phyloP scores from a whole-genome alignment of 306 rosid genomes.

The Gynostemma pentaphyllum region DNA sequence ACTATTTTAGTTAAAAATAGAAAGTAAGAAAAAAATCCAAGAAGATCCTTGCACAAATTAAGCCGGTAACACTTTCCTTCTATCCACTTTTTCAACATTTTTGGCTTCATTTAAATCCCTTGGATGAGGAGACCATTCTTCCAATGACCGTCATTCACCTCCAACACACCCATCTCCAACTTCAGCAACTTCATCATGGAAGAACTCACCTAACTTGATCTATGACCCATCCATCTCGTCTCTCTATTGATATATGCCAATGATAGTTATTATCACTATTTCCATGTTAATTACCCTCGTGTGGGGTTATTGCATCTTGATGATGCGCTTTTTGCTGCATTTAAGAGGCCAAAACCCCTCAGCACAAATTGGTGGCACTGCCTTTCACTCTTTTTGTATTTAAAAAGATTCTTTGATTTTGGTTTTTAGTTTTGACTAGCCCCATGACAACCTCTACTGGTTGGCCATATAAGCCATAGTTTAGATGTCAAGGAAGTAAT shows the following conservation, averaged over 20 bases:
- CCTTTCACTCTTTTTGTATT: slow-evolving; percentile 2
- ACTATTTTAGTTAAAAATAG: neutral
- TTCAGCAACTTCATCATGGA: slow-evolving; percentile 23
- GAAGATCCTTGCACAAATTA: too few species aligned
- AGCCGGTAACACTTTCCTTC: too few species aligned
- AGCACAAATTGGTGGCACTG: slow-evolving; percentile 22
- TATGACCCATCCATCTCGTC: slow-evolving; percentile 54
- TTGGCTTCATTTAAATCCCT: slow-evolving; percentile 58
- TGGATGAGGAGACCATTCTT: slow-evolving; percentile 49
- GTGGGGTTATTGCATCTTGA: neutral
- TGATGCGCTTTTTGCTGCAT: neutral
- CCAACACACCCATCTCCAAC: slow-evolving; percentile 35
- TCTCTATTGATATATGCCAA: slow-evolving; percentile 22
- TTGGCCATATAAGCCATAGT: slow-evolving; percentile 32
- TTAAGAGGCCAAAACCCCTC: slow-evolving; percentile 13
- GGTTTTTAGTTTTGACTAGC: slow-evolving; percentile 15
- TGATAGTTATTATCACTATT: too few species aligned
- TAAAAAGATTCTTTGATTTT: slow-evolving; percentile 18
- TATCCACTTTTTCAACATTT: too few species aligned
- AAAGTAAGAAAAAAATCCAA: too few species aligned
- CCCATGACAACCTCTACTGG: slow-evolving; percentile 38
- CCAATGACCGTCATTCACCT: slow-evolving; percentile 31
- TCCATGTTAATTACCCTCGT: neutral
- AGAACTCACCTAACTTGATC: slow-evolving; percentile 49
- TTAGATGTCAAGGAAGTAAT: too few species aligned